Percentiles rank a stretch among this genome's conserved stretches.
These are phyloP conservation scores for Candida easanensis DNA, from an alignment of 805 yeast genomes.

Conservation along the genomic window DNA sequence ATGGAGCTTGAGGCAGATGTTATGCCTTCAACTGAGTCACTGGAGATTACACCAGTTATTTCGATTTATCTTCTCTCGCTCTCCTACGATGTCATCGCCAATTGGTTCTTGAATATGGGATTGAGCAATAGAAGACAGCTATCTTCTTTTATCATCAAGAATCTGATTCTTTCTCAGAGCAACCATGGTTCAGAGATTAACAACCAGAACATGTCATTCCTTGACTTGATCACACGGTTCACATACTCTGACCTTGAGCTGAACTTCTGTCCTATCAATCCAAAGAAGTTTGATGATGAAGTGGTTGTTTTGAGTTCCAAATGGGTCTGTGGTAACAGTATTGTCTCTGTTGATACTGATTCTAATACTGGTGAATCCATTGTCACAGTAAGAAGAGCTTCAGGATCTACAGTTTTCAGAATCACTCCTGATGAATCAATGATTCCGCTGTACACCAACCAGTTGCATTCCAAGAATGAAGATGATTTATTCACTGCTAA, in stretches of 20 bases:
- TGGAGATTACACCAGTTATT: constrained; percentile 46
- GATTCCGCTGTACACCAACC: constrained; percentile 31
- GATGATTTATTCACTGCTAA: constrained; percentile 38
- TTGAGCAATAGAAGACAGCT: constrained; percentile 55
- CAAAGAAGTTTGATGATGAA: constrained; percentile 26
- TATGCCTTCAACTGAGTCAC: constrained; percentile 49
- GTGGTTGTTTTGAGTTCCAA: constrained; percentile 31
- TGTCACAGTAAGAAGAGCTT: constrained; percentile 59
- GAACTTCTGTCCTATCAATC: constrained; percentile 33
- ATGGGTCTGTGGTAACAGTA: constrained; percentile 62
- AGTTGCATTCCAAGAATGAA: constrained; percentile 20
- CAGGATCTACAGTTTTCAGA: constrained; percentile 53
- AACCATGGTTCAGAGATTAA: constrained; percentile 29
- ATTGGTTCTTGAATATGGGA: constrained; percentile 68
- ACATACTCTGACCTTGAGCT: constrained; percentile 63
- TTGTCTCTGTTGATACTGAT: constrained; percentile 56
- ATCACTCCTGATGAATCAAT: constrained; percentile 40
- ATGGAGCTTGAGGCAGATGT: constrained; percentile 50
- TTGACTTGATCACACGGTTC: constrained; percentile 68
- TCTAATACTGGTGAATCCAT: constrained; percentile 47
- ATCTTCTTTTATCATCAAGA: constrained; percentile 61
- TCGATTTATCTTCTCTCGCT: constrained; percentile 59
- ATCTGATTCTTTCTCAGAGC: constrained; percentile 43
- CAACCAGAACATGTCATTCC: constrained; percentile 56
- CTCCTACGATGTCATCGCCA: constrained; percentile 65